phyloP scores from a whole-genome alignment of 257 asterid species.

The Fraxinus pennsylvanica region DNA sequence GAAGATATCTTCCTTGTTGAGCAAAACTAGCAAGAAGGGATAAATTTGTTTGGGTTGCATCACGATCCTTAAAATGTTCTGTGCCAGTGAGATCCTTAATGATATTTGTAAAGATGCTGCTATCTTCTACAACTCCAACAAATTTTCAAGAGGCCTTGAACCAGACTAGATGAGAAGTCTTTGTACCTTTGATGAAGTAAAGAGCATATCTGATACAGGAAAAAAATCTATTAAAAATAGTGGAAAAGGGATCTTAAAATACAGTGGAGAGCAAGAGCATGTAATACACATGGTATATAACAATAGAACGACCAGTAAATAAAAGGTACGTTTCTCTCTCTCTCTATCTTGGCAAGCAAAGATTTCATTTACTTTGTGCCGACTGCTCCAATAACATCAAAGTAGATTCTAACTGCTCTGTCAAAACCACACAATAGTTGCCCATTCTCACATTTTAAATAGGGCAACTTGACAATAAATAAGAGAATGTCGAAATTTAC shows the following conservation, averaged over 20 bases:
- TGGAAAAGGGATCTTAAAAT: background rate
- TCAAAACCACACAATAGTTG: too few relatives aligned
- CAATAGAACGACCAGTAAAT: background rate
- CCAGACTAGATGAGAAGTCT: slow-evolving; percentile 89
- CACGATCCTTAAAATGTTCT: slow-evolving; percentile 95
- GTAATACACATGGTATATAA: background rate
- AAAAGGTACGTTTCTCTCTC: background rate
- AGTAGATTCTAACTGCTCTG: too few relatives aligned
- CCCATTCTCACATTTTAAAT: too few relatives aligned
- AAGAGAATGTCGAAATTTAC: too few relatives aligned
- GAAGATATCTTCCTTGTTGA: slow-evolving; percentile 90
- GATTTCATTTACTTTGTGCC: background rate
- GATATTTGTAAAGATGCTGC: slow-evolving; percentile 67
- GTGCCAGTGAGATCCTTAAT: slow-evolving; percentile 83
- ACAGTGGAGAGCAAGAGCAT: background rate
- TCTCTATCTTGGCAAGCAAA: background rate
- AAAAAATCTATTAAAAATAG: slow-evolving; percentile 17
- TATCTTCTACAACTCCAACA: slow-evolving; percentile 90
- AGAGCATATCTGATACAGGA: slow-evolving; percentile 79
- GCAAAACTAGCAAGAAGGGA: slow-evolving; percentile 97
- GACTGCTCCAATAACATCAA: background rate
- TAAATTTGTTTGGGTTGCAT: slow-evolving; percentile 90
- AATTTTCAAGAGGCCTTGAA: slow-evolving; percentile 90
- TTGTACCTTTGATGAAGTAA: slow-evolving; percentile 96
- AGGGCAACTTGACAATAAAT: too few relatives aligned